phyloP scores from a whole-genome alignment of 202 grass and related monocot species.

The Bolboschoenoplectus hybrid region DNA sequence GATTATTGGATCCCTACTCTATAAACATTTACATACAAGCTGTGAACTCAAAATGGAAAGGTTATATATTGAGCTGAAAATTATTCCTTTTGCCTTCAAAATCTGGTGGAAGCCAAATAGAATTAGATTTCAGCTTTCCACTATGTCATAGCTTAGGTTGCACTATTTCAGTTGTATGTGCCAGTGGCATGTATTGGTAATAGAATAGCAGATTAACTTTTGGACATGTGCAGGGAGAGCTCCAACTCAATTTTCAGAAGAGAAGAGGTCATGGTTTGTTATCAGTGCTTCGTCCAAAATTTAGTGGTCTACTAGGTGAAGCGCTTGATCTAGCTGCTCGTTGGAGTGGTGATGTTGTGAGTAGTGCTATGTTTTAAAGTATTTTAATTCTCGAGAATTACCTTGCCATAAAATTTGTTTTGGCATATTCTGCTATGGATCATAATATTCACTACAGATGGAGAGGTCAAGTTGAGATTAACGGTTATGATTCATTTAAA shows the following conservation, averaged over 20 bases:
- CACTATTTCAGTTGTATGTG: background rate
- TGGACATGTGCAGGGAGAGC: conserved; percentile 73
- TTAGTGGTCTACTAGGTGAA: conserved; percentile 95
- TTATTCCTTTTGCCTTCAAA: conserved; percentile 8
- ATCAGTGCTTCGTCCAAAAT: conserved; percentile 88
- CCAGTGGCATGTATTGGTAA: background rate
- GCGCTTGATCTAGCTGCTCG: conserved; percentile 93
- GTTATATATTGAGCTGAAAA: background rate
- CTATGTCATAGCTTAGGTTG: background rate
- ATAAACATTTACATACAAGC: background rate
- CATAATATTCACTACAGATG: background rate
- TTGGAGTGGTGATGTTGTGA: conserved; percentile 99
- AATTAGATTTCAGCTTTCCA: background rate
- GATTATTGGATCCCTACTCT: background rate
- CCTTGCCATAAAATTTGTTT: background rate
- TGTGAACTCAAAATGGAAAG: background rate
- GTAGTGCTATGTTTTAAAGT: conserved; percentile 47
- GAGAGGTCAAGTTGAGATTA: background rate
- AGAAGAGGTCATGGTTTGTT: conserved; percentile 94
- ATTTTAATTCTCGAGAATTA: conserved; percentile 9
- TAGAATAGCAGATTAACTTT: conserved; percentile 9
- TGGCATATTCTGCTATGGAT: background rate
- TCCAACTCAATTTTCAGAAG: conserved; percentile 99
- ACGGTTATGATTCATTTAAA: background rate
- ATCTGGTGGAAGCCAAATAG: background rate